Percentiles rank a stretch among this genome's conserved stretches.
phyloP scores from a whole-genome alignment of 192 early-diverging fungal genomes.

The Rhizophagus prolifer region DNA sequence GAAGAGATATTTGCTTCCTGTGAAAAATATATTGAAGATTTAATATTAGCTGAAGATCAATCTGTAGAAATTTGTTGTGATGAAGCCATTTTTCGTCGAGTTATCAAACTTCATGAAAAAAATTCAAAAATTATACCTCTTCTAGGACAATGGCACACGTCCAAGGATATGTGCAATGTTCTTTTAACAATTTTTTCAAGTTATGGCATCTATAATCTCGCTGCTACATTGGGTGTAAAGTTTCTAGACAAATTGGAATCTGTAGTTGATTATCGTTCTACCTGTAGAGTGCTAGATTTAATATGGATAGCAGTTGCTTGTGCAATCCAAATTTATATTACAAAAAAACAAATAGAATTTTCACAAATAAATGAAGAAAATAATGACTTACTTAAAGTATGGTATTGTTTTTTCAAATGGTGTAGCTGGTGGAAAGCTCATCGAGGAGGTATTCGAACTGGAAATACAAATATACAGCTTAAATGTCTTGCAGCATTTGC shows the following conservation, averaged over 20 bases:
- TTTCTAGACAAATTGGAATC: conserved; percentile 11
- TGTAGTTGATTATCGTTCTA: conserved; percentile 9
- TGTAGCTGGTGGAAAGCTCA: neutral
- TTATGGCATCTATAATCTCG: conserved; percentile 9
- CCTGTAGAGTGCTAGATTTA: conserved; percentile 8
- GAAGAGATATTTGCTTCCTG: neutral
- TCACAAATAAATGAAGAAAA: neutral
- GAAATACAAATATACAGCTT: conserved; percentile 8
- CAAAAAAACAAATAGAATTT: neutral
- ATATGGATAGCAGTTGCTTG: conserved; percentile 2
- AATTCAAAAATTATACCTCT: neutral
- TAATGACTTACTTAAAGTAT: conserved; percentile 20
- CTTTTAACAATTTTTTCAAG: conserved; percentile 11
- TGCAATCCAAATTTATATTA: conserved; percentile 1
- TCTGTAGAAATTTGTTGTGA: neutral
- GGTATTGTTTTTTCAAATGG: neutral
- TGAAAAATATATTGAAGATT: conserved; percentile 2
- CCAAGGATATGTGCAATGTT: neutral
- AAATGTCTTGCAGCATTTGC: neutral
- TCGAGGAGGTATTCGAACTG: neutral
- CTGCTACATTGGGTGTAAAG: neutral
- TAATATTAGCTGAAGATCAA: neutral
- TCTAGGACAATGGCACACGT: conserved; percentile 10
- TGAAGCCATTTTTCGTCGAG: conserved; percentile 5
- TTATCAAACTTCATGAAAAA: neutral